Conservation (phyloP, 164 flowering plant species). For the Dillenia suffruticosa region DNA sequence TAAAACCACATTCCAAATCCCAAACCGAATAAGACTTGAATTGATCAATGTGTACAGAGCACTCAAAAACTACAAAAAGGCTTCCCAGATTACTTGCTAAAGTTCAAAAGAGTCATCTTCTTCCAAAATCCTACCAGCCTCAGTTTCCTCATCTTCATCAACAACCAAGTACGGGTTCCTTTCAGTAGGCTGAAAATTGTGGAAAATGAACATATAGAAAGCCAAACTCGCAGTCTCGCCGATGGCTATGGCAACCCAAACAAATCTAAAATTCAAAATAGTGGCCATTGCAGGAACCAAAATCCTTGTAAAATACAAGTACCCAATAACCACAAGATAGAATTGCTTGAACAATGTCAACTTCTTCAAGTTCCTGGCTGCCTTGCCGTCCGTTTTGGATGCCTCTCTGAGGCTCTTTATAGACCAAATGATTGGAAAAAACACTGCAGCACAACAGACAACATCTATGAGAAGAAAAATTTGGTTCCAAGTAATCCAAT, state of each 20-base stretch:
- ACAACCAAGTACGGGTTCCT: conserved; percentile 32
- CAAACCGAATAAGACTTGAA: too few relatives aligned
- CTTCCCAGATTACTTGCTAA: neutral
- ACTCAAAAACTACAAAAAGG: too few relatives aligned
- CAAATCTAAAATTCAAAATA: conserved; percentile 12
- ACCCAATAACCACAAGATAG: conserved; percentile 28
- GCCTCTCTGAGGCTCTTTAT: conserved; percentile 33
- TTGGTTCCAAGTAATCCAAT: conserved; percentile 44
- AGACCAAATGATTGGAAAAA: conserved; percentile 45
- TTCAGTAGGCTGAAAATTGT: conserved; percentile 27
- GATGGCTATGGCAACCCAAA: conserved; percentile 18
- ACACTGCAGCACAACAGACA: conserved; percentile 30
- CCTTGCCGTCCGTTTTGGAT: conserved; percentile 41
- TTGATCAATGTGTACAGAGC: too few relatives aligned
- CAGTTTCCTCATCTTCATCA: conserved; percentile 29
- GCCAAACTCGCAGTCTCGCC: conserved; percentile 28
- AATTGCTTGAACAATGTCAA: conserved; percentile 35
- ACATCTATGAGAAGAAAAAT: conserved; percentile 31
- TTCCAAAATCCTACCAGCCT: conserved; percentile 22
- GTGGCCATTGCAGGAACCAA: conserved; percentile 22
- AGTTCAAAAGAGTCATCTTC: conserved; percentile 34
- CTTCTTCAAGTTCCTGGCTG: conserved; percentile 33
- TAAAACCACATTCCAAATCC: too few relatives aligned
- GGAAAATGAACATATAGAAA: conserved; percentile 27
- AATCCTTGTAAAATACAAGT: conserved; percentile 37